Base-by-base conservation (phyloP, 495 filamentous ascomycete genomes). In the Friedmanniomyces simplex region DNA sequence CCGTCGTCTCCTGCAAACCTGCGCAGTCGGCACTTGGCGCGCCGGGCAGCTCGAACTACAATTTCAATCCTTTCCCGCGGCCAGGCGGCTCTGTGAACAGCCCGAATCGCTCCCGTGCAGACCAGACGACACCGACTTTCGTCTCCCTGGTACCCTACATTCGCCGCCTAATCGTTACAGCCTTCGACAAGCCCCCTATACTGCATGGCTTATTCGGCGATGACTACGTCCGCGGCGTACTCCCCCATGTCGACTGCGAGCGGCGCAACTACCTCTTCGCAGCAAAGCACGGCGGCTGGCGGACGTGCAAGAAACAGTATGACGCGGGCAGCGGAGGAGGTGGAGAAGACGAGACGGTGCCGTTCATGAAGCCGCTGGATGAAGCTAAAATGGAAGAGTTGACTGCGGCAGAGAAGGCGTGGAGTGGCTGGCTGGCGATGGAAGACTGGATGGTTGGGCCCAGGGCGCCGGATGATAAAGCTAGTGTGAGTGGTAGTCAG, bases 161-260 rank as follows among this genome's bases (percentile, higher is more conserved):
- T 52, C 86, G 91, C 39, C 87, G 93, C 16, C 76, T 97, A 1
- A 84, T 97, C 36, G 89, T 89, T 5, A 96, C 91, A 0, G 93
- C 89, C 10, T 90, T 91, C 72, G 93, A 96, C 68, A 80, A 82
- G 46, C 86, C 87, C 0, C 84, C 82, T 0, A 81, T 97, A 4
- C 73, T 98, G 57, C 89, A 95, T 65, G 88, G 90, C 32, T 95
- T 95, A 74, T 98, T 98, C 66, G 93, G 93, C 7, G 88, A 96
- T 60, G 86, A 95, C 64, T 98, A 90, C 88, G 68, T 73, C 16
- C 67, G 74, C 10, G 93, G 93, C 1, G 75, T 97, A 34, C 86
- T 88, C 0, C 81, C 84, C 2, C 68, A 96, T 34, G 88, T 95
- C 67, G 89, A 96, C 66, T 83, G 85, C 64, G 93, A 98, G 69